Conservation (phyloP, 306 rosid genomes). For the Cucurbita pepo region DNA sequence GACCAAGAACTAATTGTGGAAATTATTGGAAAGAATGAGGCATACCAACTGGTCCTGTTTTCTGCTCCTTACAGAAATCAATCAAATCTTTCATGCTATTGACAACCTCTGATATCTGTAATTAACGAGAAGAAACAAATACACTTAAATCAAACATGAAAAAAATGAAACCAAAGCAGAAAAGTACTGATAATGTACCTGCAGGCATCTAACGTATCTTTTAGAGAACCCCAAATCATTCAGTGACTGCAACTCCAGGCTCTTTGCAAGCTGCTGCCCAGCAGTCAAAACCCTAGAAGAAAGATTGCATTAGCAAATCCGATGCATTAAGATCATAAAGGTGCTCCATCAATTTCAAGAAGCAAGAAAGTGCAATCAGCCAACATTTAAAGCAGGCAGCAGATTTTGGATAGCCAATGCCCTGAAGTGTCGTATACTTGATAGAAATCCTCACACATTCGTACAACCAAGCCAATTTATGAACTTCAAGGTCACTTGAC, state of each 20-base stretch:
- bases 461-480: not conserved
- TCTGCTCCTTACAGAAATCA: conserved; percentile 14
- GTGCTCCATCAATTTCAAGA: not conserved
- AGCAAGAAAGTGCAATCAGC: not conserved
- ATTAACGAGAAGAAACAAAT: not conserved
- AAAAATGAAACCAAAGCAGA: not conserved
- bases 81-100: conserved; percentile 24
- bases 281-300: conserved; percentile 62
- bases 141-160: not conserved
- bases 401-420: not conserved
- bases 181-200: conserved; percentile 30
- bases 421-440: not conserved
- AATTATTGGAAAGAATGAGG: not conserved
- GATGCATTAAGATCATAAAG: not conserved
- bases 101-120: conserved; percentile 28
- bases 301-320: not conserved
- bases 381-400: not conserved
- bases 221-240: conserved; percentile 92
- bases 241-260: conserved; percentile 76
- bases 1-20: not conserved
- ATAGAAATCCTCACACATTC: not conserved
- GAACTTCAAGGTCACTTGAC: not conserved
- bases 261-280: conserved; percentile 86
- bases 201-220: conserved; percentile 96
- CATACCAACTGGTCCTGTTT: conserved; percentile 25